Evolutionary conservation across 179 eudicot genomes (phyloP), one percentile per base, ranked within the genome.

Genomic region (Beta macrorhiza): DNA sequence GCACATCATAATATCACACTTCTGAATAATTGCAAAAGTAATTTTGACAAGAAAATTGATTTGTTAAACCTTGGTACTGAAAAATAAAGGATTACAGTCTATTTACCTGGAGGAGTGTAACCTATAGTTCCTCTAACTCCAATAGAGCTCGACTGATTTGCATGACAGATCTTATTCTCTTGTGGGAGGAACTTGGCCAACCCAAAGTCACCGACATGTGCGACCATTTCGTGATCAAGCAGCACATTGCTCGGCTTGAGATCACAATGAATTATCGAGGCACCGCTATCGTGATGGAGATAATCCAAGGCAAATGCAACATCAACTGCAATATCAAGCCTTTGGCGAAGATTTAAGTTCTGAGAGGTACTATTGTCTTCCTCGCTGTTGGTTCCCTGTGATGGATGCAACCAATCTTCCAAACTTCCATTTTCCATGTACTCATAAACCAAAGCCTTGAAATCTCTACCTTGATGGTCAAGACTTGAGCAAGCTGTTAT

Each of bases 221-320:
- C 86, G 7, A 80, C 84, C 85, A 86, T 64, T 20, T 75, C 75
- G 2, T 75, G 67, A 49, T 86, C 85, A 5, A 86, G 72, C 32
- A 86, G 80, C 52, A 86, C 79, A 63, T 86, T 83, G 77, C 83
- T 83, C 11, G 88, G 86, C 79, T 86, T 86, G 4, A 86, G 81
- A 49, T 86, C 88, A 25, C 86, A 81, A 12, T 86, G 84, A 67
- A 83, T 67, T 55, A 86, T 42, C 0, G 79, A 4, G n/a, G 70
- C 32, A 29, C 49, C 86, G 70, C 73, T 57, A 12, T 44, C 44
- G 68, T 78, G 68, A 62, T 86, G 84, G 47, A 86, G 83, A 67
- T 86, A 84, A 55, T 78, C 85, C 74, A 86, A 55, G 6, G 83
- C 83, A 49, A 70, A 22, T 75, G 80, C 80, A 68, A 83, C 80